These are phyloP conservation scores for Favolaschia claudopus DNA, from an alignment of 768 basidiomycete genomes.

Conservation along the genomic window DNA sequence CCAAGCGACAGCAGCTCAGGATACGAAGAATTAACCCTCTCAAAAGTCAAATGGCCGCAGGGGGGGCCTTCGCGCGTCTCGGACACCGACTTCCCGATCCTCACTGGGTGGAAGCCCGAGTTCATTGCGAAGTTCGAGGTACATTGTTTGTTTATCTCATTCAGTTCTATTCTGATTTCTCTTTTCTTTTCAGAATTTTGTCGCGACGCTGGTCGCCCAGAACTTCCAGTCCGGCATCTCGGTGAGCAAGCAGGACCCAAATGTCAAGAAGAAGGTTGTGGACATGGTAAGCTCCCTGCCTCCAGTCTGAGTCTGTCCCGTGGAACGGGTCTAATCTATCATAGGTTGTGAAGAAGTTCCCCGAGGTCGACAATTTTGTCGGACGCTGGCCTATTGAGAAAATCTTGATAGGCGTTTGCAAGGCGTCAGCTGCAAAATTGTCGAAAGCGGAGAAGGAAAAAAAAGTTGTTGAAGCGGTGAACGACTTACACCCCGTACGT, in stretches of 20 bases:
- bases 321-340: not conserved
- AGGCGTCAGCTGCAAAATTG: not conserved
- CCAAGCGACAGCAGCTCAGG: not conserved
- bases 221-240: not conserved
- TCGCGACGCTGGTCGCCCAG: not conserved
- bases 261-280: not conserved
- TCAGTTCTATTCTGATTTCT: not conserved
- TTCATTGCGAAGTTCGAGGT: not conserved
- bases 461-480: not conserved
- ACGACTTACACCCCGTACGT: not conserved
- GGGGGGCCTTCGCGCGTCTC: constrained; percentile 1
- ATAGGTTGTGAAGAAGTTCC: not conserved
- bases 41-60: not conserved
- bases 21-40: not conserved
- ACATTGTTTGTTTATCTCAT: not conserved
- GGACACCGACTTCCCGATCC: not conserved
- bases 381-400: not conserved
- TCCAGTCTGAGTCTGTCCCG: too few relatives aligned
- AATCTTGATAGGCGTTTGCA: not conserved
- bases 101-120: not conserved
- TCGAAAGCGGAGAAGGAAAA: not conserved
- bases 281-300: not conserved
- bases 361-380: not conserved
- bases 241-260: not conserved
- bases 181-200: not conserved